Evolutionary conservation across 805 yeast genomes (phyloP), one percentile per base, ranked within the genome.

Genomic region (Metschnikowia santaceciliae): DNA sequence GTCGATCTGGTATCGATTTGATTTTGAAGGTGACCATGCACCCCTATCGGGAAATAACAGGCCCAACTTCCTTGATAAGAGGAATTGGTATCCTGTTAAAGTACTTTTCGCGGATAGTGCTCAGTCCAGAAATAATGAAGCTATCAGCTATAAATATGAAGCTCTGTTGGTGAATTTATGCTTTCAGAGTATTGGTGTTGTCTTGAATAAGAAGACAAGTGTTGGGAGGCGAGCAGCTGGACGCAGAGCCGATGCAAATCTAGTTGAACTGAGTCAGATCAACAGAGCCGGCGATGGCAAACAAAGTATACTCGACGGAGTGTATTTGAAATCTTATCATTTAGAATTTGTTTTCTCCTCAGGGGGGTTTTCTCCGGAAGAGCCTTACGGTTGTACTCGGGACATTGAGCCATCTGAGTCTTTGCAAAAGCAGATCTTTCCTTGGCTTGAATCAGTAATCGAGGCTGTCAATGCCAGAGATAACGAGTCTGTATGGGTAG

Each of bases 1-100:
- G 36, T 50, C 53, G 5, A 41, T 50, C 5, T 50, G 53, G 53
- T 50, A 32, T 20, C 40, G 53, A 22, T 50, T 50, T 38, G 48
- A 50, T 17, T 47, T 50, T 20, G 34, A 32, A 10, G 35, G 32
- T 7, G 17, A 32, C 22, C 22, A 38, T 32, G 54, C 41, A 22
- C 47, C 47, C 20, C 19, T 17, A 5, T 4, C 11, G 7, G 50
- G 45, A 19, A 20, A 36, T 3, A 42, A 42, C 15, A 13, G 14
- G 26, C 53, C 53, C 13, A 32, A 50, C 19, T 51, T 45, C 35
- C 19, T 48, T 38, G 45, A 38, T 20, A 47, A 44, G 15, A 4
- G 7, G 6, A 13, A 14, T 32, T 50, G 53, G 53, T 50, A 50
- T 32, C 47, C 47, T 0, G 15, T 46, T 23, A 46, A 46, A 30